A percentile compares a stretch with the other conserved stretches of the same genome.
Conservation (phyloP, 2,329 filamentous ascomycete genomes). For the Pseudocercospora musae region DNA sequence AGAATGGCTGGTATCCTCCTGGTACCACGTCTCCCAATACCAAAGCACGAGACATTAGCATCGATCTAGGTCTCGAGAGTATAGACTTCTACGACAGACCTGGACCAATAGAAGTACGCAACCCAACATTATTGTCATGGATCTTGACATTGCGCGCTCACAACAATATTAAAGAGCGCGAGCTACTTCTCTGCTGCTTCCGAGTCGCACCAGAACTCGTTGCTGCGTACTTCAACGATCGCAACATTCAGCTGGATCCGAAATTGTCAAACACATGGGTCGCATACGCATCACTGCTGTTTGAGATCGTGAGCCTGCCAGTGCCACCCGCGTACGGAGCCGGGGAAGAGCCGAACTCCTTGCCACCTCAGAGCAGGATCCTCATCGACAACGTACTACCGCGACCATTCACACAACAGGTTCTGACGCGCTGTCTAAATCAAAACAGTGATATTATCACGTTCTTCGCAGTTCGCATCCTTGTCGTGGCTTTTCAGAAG, state of each 20-base stretch:
- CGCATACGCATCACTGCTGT: conserved; percentile 84
- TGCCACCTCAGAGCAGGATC: conserved; percentile 75
- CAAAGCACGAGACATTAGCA: conserved; percentile 35
- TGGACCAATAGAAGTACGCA: conserved; percentile 68
- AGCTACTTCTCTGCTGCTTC: conserved; percentile 79
- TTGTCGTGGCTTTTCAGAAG: conserved; percentile 78
- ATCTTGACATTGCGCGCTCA: conserved; percentile 77
- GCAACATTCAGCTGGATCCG: conserved; percentile 80
- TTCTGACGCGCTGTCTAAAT: conserved; percentile 73
- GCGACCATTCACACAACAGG: conserved; percentile 74
- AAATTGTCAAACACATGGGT: conserved; percentile 94
- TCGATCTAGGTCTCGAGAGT: conserved; percentile 66
- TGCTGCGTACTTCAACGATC: conserved; percentile 81
- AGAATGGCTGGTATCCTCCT: conserved; percentile 81
- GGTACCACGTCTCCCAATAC: conserved; percentile 42
- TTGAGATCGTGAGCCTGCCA: conserved; percentile 71
- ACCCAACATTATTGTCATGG: conserved; percentile 75
- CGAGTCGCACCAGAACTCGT: conserved; percentile 78
- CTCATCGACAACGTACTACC: conserved; percentile 85
- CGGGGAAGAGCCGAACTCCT: conserved; percentile 50
- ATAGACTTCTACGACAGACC: conserved; percentile 61
- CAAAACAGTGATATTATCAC: conserved; percentile 75
- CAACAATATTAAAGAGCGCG: conserved; percentile 73
- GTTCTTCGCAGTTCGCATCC: conserved; percentile 77
- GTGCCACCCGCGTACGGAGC: conserved; percentile 72